These are phyloP conservation scores for Macrolepiota fuliginosa DNA, from an alignment of 768 basidiomycete species.

Conservation along the genomic window DNA sequence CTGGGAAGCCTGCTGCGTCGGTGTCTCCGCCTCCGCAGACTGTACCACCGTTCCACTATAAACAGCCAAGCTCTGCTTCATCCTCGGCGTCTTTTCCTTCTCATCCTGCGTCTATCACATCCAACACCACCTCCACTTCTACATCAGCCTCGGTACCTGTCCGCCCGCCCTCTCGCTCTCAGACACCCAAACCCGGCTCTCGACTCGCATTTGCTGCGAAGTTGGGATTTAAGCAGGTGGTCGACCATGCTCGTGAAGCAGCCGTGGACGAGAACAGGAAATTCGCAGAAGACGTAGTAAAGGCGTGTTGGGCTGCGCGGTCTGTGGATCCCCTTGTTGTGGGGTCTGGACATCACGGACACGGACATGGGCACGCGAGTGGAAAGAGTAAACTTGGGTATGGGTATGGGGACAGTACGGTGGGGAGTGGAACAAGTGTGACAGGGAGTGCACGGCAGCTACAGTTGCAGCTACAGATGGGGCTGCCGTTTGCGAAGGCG, in stretches of 20 bases:
- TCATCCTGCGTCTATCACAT: constrained; percentile 11
- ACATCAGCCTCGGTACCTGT: constrained; percentile 15
- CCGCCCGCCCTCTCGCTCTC: constrained; percentile 24
- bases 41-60: background rate
- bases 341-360: constrained; percentile 15
- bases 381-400: constrained; percentile 17
- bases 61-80: background rate
- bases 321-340: constrained; percentile 33
- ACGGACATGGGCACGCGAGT: background rate
- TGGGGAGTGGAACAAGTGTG: constrained; percentile 18
- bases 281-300: constrained; percentile 55
- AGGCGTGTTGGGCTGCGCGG: constrained; percentile 53
- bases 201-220: constrained; percentile 22
- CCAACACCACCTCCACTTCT: constrained; percentile 13
- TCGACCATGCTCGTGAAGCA: constrained; percentile 58
- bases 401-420: background rate
- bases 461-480: background rate
- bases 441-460: background rate
- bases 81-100: background rate
- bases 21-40: constrained; percentile 6
- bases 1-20: constrained; percentile 23
- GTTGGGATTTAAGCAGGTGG: constrained; percentile 61
- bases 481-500: background rate
- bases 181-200: constrained; percentile 18
- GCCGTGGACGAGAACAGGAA: constrained; percentile 45